Conservation (phyloP, 2,329 filamentous ascomycete species). For the Alternaria sp. region DNA sequence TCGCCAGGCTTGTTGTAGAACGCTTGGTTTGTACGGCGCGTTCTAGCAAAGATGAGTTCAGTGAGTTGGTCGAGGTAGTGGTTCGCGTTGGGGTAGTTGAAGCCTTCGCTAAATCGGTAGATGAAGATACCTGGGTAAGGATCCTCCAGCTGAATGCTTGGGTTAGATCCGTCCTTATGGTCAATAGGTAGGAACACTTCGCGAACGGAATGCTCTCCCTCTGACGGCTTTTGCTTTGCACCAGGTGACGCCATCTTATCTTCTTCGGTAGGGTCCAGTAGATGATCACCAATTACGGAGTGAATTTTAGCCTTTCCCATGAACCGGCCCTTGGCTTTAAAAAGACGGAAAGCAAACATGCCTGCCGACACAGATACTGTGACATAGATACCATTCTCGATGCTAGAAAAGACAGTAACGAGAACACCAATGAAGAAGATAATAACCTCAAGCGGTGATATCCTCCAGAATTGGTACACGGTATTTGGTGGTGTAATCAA, state of each 20-base stretch:
- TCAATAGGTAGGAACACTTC: slow-evolving; percentile 89
- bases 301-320: slow-evolving; percentile 85
- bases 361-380: slow-evolving; percentile 80
- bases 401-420: slow-evolving; percentile 85
- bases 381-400: slow-evolving; percentile 91
- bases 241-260: slow-evolving; percentile 30
- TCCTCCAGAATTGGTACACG: slow-evolving; percentile 93
- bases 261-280: slow-evolving; percentile 59
- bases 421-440: slow-evolving; percentile 95
- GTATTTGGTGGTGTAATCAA: slow-evolving; percentile 91
- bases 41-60: slow-evolving; percentile 62
- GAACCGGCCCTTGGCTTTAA: slow-evolving; percentile 84
- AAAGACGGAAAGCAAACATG: slow-evolving; percentile 81
- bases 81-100: slow-evolving; percentile 95
- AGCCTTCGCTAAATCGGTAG: slow-evolving; percentile 93
- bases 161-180: slow-evolving; percentile 89
- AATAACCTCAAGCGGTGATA: slow-evolving; percentile 86
- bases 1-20: slow-evolving; percentile 68
- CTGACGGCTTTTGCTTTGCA: slow-evolving; percentile 31
- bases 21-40: slow-evolving; percentile 77
- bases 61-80: slow-evolving; percentile 79
- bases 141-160: slow-evolving; percentile 75
- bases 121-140: slow-evolving; percentile 96
- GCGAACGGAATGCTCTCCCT: slow-evolving; percentile 62
- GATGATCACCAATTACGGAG: slow-evolving; percentile 81